Base-by-base conservation (phyloP, 2,329 filamentous ascomycete species). In the Tolypocladium guangdongense region DNA sequence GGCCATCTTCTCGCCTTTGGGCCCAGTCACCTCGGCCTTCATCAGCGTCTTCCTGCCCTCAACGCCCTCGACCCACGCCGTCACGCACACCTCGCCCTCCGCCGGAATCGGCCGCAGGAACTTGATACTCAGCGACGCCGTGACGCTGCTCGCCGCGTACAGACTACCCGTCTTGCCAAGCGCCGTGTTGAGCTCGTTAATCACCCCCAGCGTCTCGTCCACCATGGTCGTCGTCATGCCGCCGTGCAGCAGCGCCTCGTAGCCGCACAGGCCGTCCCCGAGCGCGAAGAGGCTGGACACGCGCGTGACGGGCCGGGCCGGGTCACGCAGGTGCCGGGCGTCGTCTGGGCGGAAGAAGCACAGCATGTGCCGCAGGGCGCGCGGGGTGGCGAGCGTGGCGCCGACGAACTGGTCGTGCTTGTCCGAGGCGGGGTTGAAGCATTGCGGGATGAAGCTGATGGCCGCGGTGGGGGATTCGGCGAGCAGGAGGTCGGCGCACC, bases 181-280 rank as follows among this genome's bases (percentile, higher is more conserved):
- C 0, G 62, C 63, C 22, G 57, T 52, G 32, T 73, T 73, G 7
- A 71, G 57, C 50, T 72, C 69, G 24, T 67, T 63, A 20, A 73
- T 54, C 2, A 61, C 59, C 4, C 69, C 68, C 57, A 70, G 66
- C 6, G 65, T 57, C 62, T 73, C 71, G 49, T 73, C 71, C 27
- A 69, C 55, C 52, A 73, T 56, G 6, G 69, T 59, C 37, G 65
- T 64, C 10, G 63, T 60, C 47, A 71, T 56, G 12, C 71, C 71
- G 7, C 71, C 71, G 52, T 73, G 70, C 2, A 70, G 55, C 11
- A 71, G 54, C 8, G 59, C 59, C 1, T 63, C 58, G 36, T 64
- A 68, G 2, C 71, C 68, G 7, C 62, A 64, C 6, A 72, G 57
- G 2, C 68, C 69, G 2, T 62, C 57, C 1, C 67, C 67, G 8